Evolutionary conservation across 148 eudicot genomes (phyloP), one percentile per base, ranked within the genome.

Genomic region (Cornus controversa): DNA sequence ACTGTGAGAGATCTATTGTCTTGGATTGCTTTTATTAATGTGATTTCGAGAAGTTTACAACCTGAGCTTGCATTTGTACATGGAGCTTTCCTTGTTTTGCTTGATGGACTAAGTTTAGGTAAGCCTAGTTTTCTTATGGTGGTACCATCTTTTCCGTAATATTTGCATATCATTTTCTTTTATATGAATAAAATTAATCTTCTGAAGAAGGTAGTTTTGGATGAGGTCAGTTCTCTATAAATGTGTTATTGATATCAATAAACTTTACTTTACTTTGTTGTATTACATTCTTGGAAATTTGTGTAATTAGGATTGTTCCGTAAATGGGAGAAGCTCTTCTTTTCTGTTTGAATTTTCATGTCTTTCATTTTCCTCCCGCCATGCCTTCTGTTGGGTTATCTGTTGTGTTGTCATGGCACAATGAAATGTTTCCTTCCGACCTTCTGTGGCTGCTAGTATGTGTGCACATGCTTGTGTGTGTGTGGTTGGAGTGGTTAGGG

Each of bases 31-130:
- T 96, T 96, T 83, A 83, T 96, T 45, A 76, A 85, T 68, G 85
- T 82, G 72, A 79, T 92, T 42, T 80, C 77, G 79, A 80, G 76
- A 79, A 85, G 76, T 78, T 87, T 96, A 72, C 70, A 71, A 10
- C 90, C 95, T 74, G 90, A 85, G 67, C 81, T 75, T 81, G 87
- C 95, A 45, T 87, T 90, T 75, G 47, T 91, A 77, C 99, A 96
- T 85, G 99, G 99, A 53, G 94, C 95, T 26, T 93, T 93, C 74
- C 99, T 96, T 70, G 90, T 93, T 77, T 84, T 93, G 89, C 95
- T 93, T 53, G 99, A 96, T 84, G 99, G 99, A 54, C 77, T 96
- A 84, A 93, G 86, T 86, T 87, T 96, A 82, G 99, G 98, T 93
- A 82, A n/a, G 24, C 75, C 18, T 26, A 75, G 20, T 26, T 25